Conservation (phyloP, 1,284 basidiomycete genomes). For the Leccinum pseudoinsigne region DNA sequence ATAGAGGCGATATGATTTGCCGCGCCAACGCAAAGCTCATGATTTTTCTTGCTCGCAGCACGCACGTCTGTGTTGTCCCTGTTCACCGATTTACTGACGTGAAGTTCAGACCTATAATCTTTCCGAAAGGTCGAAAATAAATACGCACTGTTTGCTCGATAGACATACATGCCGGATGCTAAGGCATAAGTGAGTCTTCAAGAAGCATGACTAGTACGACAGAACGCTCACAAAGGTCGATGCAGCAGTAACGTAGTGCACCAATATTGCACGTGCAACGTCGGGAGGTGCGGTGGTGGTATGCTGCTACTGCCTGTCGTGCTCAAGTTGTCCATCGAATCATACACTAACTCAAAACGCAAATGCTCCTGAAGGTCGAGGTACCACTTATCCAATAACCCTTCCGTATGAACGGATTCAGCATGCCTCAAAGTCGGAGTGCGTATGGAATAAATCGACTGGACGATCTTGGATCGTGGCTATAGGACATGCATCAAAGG, state of each 20-base stretch:
- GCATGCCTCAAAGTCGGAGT: slow-evolving; percentile 54
- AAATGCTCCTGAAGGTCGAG: slow-evolving; percentile 71
- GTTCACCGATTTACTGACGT: slow-evolving; percentile 32
- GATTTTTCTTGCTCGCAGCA: slow-evolving; percentile 60
- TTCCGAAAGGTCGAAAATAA: neutral
- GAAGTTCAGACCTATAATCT: slow-evolving; percentile 22
- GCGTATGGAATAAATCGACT: slow-evolving; percentile 73
- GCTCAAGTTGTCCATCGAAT: slow-evolving; percentile 26
- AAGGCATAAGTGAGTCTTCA: slow-evolving; percentile 1
- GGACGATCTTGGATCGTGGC: slow-evolving; percentile 70
- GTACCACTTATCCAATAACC: slow-evolving; percentile 76
- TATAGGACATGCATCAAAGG: slow-evolving; percentile 30
- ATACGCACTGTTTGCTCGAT: slow-evolving; percentile 32
- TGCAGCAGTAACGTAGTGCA: slow-evolving; percentile 77
- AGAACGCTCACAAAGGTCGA: slow-evolving; percentile 71
- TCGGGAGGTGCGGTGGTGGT: slow-evolving; percentile 60
- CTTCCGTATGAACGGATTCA: slow-evolving; percentile 63
- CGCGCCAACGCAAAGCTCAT: slow-evolving; percentile 69
- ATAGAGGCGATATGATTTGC: slow-evolving; percentile 81
- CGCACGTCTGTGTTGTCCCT: slow-evolving; percentile 51
- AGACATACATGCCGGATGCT: slow-evolving; percentile 30
- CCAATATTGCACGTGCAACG: slow-evolving; percentile 88
- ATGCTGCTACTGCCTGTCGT: slow-evolving; percentile 34
- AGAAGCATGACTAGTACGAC: neutral
- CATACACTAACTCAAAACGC: slow-evolving; percentile 54